Evolutionary conservation across 352 stramenopile genomes (phyloP), one percentile per base, ranked within the genome.

Genomic region (Thalassiosira ordinaria): DNA sequence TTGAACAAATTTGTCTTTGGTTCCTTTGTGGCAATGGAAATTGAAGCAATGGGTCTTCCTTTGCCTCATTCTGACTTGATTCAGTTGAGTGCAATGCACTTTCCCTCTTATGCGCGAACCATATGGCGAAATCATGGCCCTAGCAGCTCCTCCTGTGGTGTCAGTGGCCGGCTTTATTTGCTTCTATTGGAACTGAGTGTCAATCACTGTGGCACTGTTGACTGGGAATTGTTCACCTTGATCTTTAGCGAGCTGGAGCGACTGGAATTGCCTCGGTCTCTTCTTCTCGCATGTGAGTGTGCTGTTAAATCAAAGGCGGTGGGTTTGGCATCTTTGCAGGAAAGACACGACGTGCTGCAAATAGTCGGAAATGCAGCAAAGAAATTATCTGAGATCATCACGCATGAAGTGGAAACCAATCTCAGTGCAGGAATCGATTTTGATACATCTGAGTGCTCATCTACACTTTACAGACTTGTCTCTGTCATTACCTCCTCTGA

Each of bases 31-130:
- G 86, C 90, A 8, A 93, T 91, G 70, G 90, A 94, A 85, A 87
- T 85, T 53, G 90, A 94, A 87, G 80, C 89, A 41, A 93, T 94
- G 88, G 88, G 88, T 14, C 78, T 94, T 20, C 70, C 90, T 46
- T 67, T 94, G 35, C 88, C 90, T 62, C 84, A 92, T 78, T 92
- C 86, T 37, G 83, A 94, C 69, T 79, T 94, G 33, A 29, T 78
- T 0, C 84, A 91, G 63, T 52, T 93, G 24, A 91, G 86, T 56
- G 66, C 61, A 22, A 94, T 92, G 74, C 80, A 93, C 57, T 92
- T 92, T 66, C 72, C 85, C 35, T 94, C 90, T 0, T 94, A 90
- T 80, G 84, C 88, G 33, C 68, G 90, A 18, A 88, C 90, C 22
- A 71, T 94, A 35, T 93, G 90, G 87, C 73, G 86, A 22, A 82